phyloP scores from a whole-genome alignment of 805 yeast species.

The Diddensiella transvaalensis region DNA sequence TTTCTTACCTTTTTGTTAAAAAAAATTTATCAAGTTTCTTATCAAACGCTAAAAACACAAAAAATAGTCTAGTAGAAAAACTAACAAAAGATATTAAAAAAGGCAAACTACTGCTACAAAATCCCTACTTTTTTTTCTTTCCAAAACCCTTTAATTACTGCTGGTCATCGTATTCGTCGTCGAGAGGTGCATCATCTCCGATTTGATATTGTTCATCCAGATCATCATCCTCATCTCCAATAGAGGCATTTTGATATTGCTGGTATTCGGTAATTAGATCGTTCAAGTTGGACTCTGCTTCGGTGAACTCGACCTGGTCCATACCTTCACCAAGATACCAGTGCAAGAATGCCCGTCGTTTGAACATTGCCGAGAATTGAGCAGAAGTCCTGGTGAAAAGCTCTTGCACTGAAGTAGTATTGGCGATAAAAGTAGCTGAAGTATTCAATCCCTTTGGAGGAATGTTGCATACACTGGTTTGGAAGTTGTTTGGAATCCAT shows the following conservation, averaged over 20 bases:
- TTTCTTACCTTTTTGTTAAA: too few species aligned
- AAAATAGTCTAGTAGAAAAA: too few species aligned
- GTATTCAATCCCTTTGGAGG: slow-evolving; percentile 83
- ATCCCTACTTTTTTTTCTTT: not conserved
- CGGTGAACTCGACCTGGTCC: slow-evolving; percentile 93
- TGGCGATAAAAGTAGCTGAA: slow-evolving; percentile 92
- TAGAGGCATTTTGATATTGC: slow-evolving; percentile 86
- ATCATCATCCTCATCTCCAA: slow-evolving; percentile 68
- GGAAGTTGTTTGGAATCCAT: slow-evolving; percentile 97
- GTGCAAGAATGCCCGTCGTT: slow-evolving; percentile 91
- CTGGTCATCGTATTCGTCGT: slow-evolving; percentile 3
- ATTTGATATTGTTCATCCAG: slow-evolving; percentile 12
- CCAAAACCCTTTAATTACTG: too few species aligned
- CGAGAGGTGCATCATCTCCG: slow-evolving; percentile 6
- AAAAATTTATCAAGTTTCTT: too few species aligned
- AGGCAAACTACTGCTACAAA: too few species aligned
- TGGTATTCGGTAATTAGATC: slow-evolving; percentile 89
- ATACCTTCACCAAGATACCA: slow-evolving; percentile 97
- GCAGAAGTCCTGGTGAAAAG: slow-evolving; percentile 85
- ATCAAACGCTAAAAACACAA: too few species aligned
- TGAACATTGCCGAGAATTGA: slow-evolving; percentile 90
- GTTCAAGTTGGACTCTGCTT: slow-evolving; percentile 89
- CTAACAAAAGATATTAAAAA: too few species aligned
- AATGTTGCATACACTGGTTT: slow-evolving; percentile 89
- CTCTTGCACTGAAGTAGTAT: slow-evolving; percentile 91